Evolutionary conservation across 495 filamentous ascomycete genomes (phyloP), one percentile per base, ranked within the genome.

Genomic region (Penicillium longicatenatum): DNA sequence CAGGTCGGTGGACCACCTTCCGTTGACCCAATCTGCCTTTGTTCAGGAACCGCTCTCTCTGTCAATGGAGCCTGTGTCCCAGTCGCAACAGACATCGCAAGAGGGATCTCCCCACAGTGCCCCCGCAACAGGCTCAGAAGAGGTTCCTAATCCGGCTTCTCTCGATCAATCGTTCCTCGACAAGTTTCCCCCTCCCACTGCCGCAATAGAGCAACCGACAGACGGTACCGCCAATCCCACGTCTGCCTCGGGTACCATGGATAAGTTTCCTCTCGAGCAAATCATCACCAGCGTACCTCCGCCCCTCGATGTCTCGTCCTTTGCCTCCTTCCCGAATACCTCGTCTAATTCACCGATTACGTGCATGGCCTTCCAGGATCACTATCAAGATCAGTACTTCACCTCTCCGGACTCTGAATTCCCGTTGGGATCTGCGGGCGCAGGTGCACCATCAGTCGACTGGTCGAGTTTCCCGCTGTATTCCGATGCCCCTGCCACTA

Each of bases 391-490:
- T 30, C 60, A 67, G 7, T 75, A 70, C 46, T 76, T 78, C 49
- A 68, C 73, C 17, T 75, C 75, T 6, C 83, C 83, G 2, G 87
- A 90, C 52, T 76, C 81, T 53, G 89, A 93, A 11, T 68, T 82
- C 52, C 83, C 88, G 14, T 72, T 88, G 50, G 84, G 86, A 60
- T 89, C 88, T 55, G 83, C 87, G 11, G 86, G 84, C 6, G 70
- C 89, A 59, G 81, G 73, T 48, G 83, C 85, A 10, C 78, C 81
- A 11, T 82, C 86, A 7, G 85, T 90, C 42, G 88, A 91, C 71
- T 92, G 89, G 89, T 86, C 83, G 41, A 84, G 87, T 52, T 86
- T 88, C 62, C 86, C 88, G 50, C 72, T 90, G 12, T 84, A 84
- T 49, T 79, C 77, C 44, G 77, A 80, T 12, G 79, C 79, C 47